Evolutionary conservation across 2,329 filamentous ascomycete genomes (phyloP), one percentile per base, ranked within the genome.

Genomic region (Westerdykella sp.): DNA sequence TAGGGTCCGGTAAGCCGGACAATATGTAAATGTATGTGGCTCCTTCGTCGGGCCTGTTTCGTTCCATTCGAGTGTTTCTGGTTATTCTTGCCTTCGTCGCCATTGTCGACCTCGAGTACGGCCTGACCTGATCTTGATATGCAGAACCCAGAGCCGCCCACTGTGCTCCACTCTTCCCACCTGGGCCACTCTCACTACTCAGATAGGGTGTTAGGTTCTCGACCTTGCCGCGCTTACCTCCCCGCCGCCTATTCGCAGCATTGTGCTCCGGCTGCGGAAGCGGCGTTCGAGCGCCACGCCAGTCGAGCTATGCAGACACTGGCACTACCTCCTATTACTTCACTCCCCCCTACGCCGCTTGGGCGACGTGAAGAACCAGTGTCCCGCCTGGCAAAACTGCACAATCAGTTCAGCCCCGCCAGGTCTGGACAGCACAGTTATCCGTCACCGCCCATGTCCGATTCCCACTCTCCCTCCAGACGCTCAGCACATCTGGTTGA

Each of bases 391-490:
- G 56, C 52, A 47, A 64, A 63, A 42, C 54, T 59, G 31, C 56
- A 57, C 34, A 47, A 55, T 38, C 59, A 63, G 52, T 61, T 64
- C 60, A 63, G 63, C 58, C 61, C 62, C 46, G 53, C 42, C 44
- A 50, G 59, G 56, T 47, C 62, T 62, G 60, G 62, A 51, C 59
- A 58, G 42, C 53, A 60, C 49, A 57, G 58, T 53, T 74, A 73
- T 59, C 71, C 70, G 46, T 74, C 71, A 55, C 71, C 72, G 61
- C 72, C 72, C 62, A 75, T 75, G 72, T 74, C 72, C 65, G 70
- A 69, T 63, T 66, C 71, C 54, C 69, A 69, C 44, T 73, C 71
- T 47, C 69, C 71, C 51, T 53, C 58, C 46, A 59, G 59, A 50
- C 64, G 62, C 48, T 51, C 55, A 57, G 60, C 62, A 52, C 63